These are phyloP conservation scores for Solanum tacnaense DNA, from an alignment of 257 asterid genomes.

Conservation along the genomic window DNA sequence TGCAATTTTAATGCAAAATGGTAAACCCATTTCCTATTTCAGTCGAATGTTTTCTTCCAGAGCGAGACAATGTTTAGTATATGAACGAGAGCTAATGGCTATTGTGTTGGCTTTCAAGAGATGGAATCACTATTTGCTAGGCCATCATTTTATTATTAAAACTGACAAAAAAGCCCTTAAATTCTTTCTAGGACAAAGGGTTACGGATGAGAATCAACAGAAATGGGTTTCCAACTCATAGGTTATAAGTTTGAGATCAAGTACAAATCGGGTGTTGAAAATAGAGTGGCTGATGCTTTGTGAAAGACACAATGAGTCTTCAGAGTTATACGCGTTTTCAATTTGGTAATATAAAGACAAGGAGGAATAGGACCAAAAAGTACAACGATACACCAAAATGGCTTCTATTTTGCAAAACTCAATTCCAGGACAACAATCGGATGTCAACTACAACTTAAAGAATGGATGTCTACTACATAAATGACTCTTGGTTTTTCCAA, in stretches of 20 bases:
- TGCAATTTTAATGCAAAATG: no score
- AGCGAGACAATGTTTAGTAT: neutral
- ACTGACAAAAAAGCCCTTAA: neutral
- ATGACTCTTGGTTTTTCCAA: no score
- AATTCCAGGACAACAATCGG: neutral
- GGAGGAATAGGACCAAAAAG: neutral
- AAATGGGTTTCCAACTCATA: no score
- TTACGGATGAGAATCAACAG: neutral
- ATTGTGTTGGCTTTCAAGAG: neutral
- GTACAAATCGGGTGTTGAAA: neutral
- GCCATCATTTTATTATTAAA: neutral
- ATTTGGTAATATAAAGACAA: neutral
- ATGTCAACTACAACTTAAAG: neutral
- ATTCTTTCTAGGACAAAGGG: neutral
- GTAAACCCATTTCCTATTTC: no score
- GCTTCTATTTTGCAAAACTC: neutral
- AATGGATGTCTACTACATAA: no score
- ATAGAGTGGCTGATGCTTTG: neutral
- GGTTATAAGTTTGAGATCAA: neutral
- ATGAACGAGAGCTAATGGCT: neutral
- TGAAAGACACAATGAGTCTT: neutral
- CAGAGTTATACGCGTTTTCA: neutral
- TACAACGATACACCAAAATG: neutral
- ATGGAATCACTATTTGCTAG: neutral
- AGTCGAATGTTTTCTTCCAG: neutral